A percentile compares a stretch with the other conserved stretches of the same genome.
Evolutionary conservation across 495 filamentous ascomycete species (phyloP).

Genomic region (Pyrenula aspistea): DNA sequence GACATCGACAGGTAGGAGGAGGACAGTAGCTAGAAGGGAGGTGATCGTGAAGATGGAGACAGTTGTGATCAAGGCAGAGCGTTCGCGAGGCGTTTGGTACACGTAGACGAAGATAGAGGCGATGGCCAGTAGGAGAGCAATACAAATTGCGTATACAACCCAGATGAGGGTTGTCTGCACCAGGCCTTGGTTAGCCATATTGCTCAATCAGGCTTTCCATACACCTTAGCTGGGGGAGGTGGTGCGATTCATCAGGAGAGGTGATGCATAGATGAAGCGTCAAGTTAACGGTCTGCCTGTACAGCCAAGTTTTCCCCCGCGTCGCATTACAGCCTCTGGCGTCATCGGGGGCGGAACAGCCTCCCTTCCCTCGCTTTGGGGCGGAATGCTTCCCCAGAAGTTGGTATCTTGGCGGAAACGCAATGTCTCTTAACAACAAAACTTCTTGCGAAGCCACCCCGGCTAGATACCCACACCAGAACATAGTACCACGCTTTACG

Average conservation of each 20-base stretch:
- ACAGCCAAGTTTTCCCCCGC: not conserved
- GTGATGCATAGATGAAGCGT: too few species aligned
- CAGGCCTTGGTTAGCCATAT: constrained; percentile 43
- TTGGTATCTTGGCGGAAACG: too few species aligned
- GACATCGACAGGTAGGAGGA: constrained; percentile 90
- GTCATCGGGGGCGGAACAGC: not conserved
- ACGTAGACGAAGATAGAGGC: constrained; percentile 71
- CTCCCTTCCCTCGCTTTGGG: not conserved
- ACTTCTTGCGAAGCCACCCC: too few species aligned
- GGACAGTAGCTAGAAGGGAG: constrained; percentile 77
- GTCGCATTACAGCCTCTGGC: not conserved
- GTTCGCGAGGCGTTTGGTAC: constrained; percentile 81
- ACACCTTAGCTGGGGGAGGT: too few species aligned
- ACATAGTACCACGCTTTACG: too few species aligned
- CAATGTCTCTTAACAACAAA: too few species aligned
- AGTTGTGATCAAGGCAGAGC: constrained; percentile 63
- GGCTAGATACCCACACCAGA: too few species aligned
- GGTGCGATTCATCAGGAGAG: too few species aligned
- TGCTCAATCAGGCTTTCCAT: not conserved
- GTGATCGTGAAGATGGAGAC: constrained; percentile 81
- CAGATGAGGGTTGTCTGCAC: constrained; percentile 80
- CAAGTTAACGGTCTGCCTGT: too few species aligned
- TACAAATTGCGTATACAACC: constrained; percentile 76
- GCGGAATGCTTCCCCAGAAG: too few species aligned
- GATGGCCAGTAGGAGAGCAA: constrained; percentile 56